phyloP scores from a whole-genome alignment of 768 basidiomycete genomes.

The Tephrocybe sp. region DNA sequence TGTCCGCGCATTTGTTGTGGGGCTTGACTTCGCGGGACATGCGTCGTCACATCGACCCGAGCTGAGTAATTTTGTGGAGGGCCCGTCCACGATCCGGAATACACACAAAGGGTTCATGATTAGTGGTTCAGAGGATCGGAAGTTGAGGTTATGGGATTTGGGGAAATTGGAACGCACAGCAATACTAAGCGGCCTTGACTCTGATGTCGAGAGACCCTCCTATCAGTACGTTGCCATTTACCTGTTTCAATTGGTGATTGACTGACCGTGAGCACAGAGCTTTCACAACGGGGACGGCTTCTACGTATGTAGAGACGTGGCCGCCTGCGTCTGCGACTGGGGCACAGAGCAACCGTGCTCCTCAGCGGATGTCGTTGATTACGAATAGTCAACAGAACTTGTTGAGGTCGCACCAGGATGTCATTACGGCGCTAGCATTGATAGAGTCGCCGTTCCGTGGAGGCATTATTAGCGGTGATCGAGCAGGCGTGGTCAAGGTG shows the following conservation, averaged over 20 bases:
- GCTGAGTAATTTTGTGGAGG: slow-evolving; percentile 41
- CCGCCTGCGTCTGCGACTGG: slow-evolving; percentile 35
- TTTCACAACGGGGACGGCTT: slow-evolving; percentile 39
- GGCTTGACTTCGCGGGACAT: slow-evolving; percentile 76
- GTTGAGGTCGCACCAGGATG: slow-evolving; percentile 85
- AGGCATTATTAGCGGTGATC: slow-evolving; percentile 89
- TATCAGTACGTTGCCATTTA: slow-evolving; percentile 58
- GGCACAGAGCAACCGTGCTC: slow-evolving; percentile 61
- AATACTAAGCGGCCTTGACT: slow-evolving; percentile 76
- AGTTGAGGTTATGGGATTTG: slow-evolving; percentile 87
- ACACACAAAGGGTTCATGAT: slow-evolving; percentile 68
- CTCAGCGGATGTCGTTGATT: slow-evolving; percentile 75
- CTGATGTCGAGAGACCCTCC: slow-evolving; percentile 69
- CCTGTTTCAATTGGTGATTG: neutral
- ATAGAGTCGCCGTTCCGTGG: slow-evolving; percentile 93
- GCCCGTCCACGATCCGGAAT: slow-evolving; percentile 35
- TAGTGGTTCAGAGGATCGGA: slow-evolving; percentile 88
- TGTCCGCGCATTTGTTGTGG: slow-evolving; percentile 66
- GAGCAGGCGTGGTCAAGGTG: slow-evolving; percentile 86
- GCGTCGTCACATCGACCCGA: slow-evolving; percentile 50
- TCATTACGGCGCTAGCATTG: slow-evolving; percentile 79
- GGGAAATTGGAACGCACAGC: slow-evolving; percentile 67
- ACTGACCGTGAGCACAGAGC: slow-evolving; percentile 22
- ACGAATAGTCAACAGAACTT: slow-evolving; percentile 82
- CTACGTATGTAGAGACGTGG: slow-evolving; percentile 67